These are phyloP conservation scores for Cordia subcordata DNA, from an alignment of 257 asterid species.

Conservation along the genomic window DNA sequence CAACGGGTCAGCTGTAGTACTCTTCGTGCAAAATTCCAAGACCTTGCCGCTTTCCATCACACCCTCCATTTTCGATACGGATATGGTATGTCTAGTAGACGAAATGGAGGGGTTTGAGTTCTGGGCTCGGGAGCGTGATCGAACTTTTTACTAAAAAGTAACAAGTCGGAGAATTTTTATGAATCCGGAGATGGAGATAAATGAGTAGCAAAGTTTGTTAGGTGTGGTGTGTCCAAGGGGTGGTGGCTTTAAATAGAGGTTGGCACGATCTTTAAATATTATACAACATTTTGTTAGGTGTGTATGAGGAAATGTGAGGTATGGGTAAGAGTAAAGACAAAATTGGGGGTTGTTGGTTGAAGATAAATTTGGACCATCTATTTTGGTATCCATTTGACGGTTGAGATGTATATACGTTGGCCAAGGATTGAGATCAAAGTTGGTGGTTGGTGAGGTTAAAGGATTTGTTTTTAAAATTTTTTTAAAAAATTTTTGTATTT, in stretches of 20 bases:
- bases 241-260: not conserved
- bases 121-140: not conserved
- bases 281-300: slow-evolving; percentile 53
- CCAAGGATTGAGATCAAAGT: not conserved
- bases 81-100: no score
- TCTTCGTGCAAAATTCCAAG: slow-evolving; percentile 31
- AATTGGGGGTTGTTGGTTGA: slow-evolving; percentile 44
- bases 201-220: not conserved
- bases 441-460: not conserved
- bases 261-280: not conserved
- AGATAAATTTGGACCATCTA: slow-evolving; percentile 33
- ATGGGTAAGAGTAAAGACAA: slow-evolving; percentile 8
- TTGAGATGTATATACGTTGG: slow-evolving; percentile 24
- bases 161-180: no score
- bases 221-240: not conserved
- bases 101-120: not conserved
- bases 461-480: not conserved
- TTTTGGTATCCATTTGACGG: slow-evolving; percentile 20
- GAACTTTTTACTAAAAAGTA: not conserved
- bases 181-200: not conserved
- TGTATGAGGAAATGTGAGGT: slow-evolving; percentile 4
- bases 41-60: slow-evolving; percentile 23
- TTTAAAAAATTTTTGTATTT: no score
- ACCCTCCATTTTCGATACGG: slow-evolving; percentile 26
- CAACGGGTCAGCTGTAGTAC: slow-evolving; percentile 42